A percentile compares a stretch with the other conserved stretches of the same genome.
Evolutionary conservation across 352 stramenopile species (phyloP).

Genomic region (Pythium coloratum): DNA sequence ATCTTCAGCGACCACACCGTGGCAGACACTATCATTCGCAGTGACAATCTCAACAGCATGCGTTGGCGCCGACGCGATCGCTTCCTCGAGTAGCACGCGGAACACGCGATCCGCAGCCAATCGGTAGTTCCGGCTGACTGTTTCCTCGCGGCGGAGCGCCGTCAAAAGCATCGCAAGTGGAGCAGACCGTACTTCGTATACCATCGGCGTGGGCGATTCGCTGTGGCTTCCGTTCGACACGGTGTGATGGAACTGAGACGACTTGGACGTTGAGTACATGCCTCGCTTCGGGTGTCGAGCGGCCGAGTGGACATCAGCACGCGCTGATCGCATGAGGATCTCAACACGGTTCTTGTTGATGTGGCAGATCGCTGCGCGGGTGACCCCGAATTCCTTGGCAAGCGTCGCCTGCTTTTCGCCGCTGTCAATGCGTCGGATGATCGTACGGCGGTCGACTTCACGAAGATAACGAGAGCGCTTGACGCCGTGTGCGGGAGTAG

Average conservation of each 20-base stretch:
- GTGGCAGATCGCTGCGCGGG: constrained; percentile 39
- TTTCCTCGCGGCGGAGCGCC: constrained; percentile 17
- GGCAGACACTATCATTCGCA: constrained; percentile 6
- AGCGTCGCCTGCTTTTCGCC: constrained; percentile 42
- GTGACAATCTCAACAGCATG: constrained; percentile 21
- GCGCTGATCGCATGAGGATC: constrained; percentile 35
- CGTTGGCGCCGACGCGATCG: constrained; percentile 25
- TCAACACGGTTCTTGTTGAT: constrained; percentile 48
- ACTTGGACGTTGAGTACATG: constrained; percentile 31
- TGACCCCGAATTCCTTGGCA: constrained; percentile 40
- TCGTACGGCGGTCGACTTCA: constrained; percentile 28
- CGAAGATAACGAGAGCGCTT: constrained; percentile 33
- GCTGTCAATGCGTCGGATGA: constrained; percentile 37
- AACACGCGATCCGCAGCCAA: constrained; percentile 24
- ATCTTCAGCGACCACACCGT: constrained; percentile 13
- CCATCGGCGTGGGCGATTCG: constrained; percentile 17
- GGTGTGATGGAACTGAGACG: constrained; percentile 16
- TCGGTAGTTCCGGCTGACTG: constrained; percentile 16
- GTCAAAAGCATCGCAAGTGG: constrained; percentile 30
- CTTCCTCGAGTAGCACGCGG: constrained; percentile 35
- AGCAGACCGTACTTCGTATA: constrained; percentile 29
- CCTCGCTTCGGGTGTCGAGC: constrained; percentile 28
- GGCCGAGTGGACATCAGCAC: constrained; percentile 21
- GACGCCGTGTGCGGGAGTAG: neutral
- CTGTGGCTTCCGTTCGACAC: neutral